Conservation (phyloP, 352 stramenopile genomes). For the Saprolegnia parasitica region DNA sequence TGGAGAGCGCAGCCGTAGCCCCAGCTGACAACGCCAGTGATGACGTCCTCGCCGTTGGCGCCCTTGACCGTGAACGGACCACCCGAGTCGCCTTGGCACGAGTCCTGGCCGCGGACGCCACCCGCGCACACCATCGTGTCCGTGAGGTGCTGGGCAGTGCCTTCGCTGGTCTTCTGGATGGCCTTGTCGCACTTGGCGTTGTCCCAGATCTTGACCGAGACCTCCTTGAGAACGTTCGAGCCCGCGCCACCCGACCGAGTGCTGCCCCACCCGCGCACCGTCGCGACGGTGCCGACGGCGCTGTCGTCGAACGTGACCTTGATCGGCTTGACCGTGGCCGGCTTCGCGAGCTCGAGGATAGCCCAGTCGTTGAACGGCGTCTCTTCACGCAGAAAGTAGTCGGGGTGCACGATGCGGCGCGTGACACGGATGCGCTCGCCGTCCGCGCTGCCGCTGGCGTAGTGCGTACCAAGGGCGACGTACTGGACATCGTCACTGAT, state of each 20-base stretch:
- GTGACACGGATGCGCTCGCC: conserved; percentile 38
- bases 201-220: conserved; percentile 41
- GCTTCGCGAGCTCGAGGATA: conserved; percentile 38
- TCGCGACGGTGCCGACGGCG: conserved; percentile 31
- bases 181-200: conserved; percentile 39
- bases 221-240: conserved; percentile 36
- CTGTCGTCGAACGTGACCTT: conserved; percentile 42
- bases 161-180: conserved; percentile 27
- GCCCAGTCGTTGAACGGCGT: conserved; percentile 41
- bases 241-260: conserved; percentile 31
- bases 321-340: conserved; percentile 35
- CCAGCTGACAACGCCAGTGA: conserved; percentile 59
- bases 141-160: conserved; percentile 34
- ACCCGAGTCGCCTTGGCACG: conserved; percentile 57
- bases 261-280: conserved; percentile 36
- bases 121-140: conserved; percentile 58
- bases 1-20: conserved; percentile 45
- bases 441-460: conserved; percentile 37
- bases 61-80: conserved; percentile 36
- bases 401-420: conserved; percentile 34
- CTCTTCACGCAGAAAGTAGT: conserved; percentile 33
- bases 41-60: conserved; percentile 34
- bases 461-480: conserved; percentile 47
- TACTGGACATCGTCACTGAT: neutral
- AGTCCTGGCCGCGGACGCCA: conserved; percentile 45